These are phyloP conservation scores for Candida vaughaniae DNA, from an alignment of 805 yeast species.

Conservation along the genomic window DNA sequence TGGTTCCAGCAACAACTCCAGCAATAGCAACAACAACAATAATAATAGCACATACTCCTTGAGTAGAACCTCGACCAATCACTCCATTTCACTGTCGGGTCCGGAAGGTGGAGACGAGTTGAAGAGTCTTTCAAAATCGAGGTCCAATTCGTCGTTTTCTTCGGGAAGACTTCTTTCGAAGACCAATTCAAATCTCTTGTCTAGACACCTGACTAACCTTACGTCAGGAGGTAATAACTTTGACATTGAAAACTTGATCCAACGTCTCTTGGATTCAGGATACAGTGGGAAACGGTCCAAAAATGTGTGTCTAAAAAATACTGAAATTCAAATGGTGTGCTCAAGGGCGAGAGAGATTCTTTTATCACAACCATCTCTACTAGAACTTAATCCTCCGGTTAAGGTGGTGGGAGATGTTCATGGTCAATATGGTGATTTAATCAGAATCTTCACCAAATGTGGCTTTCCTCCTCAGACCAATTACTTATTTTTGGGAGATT, in stretches of 20 bases:
- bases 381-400: slow-evolving; percentile 84
- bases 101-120: slow-evolving; percentile 7
- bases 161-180: slow-evolving; percentile 9
- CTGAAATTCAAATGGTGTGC: slow-evolving; percentile 88
- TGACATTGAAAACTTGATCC: slow-evolving; percentile 85
- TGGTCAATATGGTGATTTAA: slow-evolving; percentile 91
- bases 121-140: slow-evolving; percentile 10
- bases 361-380: slow-evolving; percentile 82
- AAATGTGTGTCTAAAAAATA: slow-evolving; percentile 80
- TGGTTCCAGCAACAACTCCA: background rate
- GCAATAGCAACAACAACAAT: background rate
- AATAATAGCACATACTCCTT: slow-evolving; percentile 3
- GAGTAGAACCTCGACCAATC: slow-evolving; percentile 18
- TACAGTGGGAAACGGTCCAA: slow-evolving; percentile 93
- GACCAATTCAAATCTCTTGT: slow-evolving; percentile 9
- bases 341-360: slow-evolving; percentile 86
- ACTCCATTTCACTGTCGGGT: slow-evolving; percentile 11
- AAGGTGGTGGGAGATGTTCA: slow-evolving; percentile 93
- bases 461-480: slow-evolving; percentile 96
- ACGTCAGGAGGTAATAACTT: slow-evolving; percentile 17
- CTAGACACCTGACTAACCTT: slow-evolving; percentile 11
- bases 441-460: slow-evolving; percentile 89
- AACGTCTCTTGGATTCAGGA: slow-evolving; percentile 90
- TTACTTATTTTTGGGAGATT: slow-evolving; percentile 91
- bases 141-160: slow-evolving; percentile 15